Evolutionary conservation across 78 protist species (phyloP).

Genomic region (Anaeramoeba ignava): DNA sequence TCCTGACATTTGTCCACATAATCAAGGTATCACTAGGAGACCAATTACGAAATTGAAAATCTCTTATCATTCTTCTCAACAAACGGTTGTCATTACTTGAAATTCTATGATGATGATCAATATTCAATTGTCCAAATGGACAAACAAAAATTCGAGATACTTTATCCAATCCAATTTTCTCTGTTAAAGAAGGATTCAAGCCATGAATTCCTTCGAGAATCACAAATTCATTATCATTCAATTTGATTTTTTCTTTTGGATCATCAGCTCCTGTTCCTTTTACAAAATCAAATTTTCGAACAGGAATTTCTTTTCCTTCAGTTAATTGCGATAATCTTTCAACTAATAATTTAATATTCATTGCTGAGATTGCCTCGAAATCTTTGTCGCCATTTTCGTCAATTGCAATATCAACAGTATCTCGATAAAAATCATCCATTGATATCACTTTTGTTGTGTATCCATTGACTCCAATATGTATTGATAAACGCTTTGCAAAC

Average conservation of each 20-base stretch:
- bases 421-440: slow-evolving; percentile 36
- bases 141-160: slow-evolving; percentile 39
- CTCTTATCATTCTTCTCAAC: slow-evolving; percentile 34
- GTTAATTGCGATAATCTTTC: neutral
- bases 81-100: slow-evolving; percentile 24
- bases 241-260: neutral
- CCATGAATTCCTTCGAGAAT: slow-evolving; percentile 43
- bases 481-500: slow-evolving; percentile 19
- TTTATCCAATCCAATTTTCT: slow-evolving; percentile 17
- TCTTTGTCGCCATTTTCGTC: slow-evolving; percentile 26
- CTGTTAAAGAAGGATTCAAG: slow-evolving; percentile 24
- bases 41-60: slow-evolving; percentile 21
- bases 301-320: slow-evolving; percentile 11
- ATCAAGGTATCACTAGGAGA: slow-evolving; percentile 16
- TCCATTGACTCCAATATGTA: slow-evolving; percentile 19
- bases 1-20: slow-evolving; percentile 30
- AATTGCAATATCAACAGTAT: slow-evolving; percentile 7
- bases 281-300: slow-evolving; percentile 32
- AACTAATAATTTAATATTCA: slow-evolving; percentile 14
- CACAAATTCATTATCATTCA: slow-evolving; percentile 15
- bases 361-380: slow-evolving; percentile 29
- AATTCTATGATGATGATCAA: slow-evolving; percentile 34
- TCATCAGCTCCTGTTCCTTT: no score
- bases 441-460: slow-evolving; percentile 7
- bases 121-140: slow-evolving; percentile 34